Conservation (phyloP, 352 stramenopile genomes). For the Hyaloperonospora arabidopsidis region DNA sequence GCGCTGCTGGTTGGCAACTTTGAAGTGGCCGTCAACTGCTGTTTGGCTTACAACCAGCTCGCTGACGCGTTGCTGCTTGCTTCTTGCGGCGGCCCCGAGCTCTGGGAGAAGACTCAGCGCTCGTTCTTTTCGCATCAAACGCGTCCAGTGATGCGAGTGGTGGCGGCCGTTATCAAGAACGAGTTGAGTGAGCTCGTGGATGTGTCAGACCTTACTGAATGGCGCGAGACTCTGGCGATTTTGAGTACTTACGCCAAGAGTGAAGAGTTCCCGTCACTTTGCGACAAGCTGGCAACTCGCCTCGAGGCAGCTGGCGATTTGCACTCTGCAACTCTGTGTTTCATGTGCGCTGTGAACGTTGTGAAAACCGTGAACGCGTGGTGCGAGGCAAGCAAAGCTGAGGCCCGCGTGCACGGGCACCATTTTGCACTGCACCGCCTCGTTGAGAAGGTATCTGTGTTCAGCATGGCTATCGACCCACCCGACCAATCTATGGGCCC, state of each 20-base stretch:
- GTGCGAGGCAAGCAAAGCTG: conserved; percentile 86
- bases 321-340: conserved; percentile 91
- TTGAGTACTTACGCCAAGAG: conserved; percentile 96
- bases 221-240: conserved; percentile 96
- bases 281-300: conserved; percentile 88
- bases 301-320: conserved; percentile 88
- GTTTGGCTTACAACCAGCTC: conserved; percentile 92
- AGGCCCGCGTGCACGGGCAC: conserved; percentile 54
- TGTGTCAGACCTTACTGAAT: conserved; percentile 88
- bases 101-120: conserved; percentile 94
- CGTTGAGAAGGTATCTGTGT: conserved; percentile 95
- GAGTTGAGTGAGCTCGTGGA: conserved; percentile 81
- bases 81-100: conserved; percentile 88
- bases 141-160: conserved; percentile 92
- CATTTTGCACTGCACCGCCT: conserved; percentile 90
- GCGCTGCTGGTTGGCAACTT: conserved; percentile 97
- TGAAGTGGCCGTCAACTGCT: conserved; percentile 95
- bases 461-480: conserved; percentile 83
- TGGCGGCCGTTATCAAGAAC: conserved; percentile 94
- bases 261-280: conserved; percentile 94
- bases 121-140: conserved; percentile 89
- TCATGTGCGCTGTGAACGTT: conserved; percentile 93
- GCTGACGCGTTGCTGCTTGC: conserved; percentile 93
- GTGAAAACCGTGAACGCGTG: conserved; percentile 82
- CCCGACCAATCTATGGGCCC: conserved; percentile 77